phyloP scores from a whole-genome alignment of 2,329 filamentous ascomycete species.

The Phaeosphaeria sp. region DNA sequence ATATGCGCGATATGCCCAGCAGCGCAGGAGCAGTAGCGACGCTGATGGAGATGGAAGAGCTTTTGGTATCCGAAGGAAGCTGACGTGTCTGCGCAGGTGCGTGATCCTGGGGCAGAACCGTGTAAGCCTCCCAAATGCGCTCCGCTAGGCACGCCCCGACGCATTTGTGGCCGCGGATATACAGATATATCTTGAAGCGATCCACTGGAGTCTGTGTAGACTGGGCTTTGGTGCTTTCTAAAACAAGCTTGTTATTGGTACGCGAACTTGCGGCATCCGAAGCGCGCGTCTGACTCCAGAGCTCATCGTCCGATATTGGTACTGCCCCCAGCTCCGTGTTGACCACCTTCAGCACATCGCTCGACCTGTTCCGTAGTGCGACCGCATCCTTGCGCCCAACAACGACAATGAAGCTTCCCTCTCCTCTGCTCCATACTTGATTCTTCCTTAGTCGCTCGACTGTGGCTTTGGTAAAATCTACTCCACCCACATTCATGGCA shows the following conservation, averaged over 20 bases:
- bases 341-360: constrained; percentile 63
- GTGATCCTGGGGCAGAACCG: constrained; percentile 50
- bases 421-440: constrained; percentile 56
- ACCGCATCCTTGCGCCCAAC: constrained; percentile 62
- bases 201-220: constrained; percentile 42
- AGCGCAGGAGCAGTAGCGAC: constrained; percentile 54
- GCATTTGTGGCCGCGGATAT: constrained; percentile 66
- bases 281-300: constrained; percentile 60
- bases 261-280: constrained; percentile 2
- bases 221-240: constrained; percentile 13
- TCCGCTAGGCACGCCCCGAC: constrained; percentile 68
- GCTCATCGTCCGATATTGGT: constrained; percentile 61
- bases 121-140: constrained; percentile 63
- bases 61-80: constrained; percentile 19
- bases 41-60: constrained; percentile 52
- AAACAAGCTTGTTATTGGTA: not conserved
- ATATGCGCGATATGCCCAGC: constrained; percentile 70
- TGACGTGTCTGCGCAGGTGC: constrained; percentile 22
- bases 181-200: constrained; percentile 67
- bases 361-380: constrained; percentile 62
- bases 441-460: constrained; percentile 59
- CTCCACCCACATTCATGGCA: constrained; percentile 65
- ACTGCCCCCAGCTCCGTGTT: constrained; percentile 68
- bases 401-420: constrained; percentile 61
- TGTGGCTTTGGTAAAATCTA: constrained; percentile 66